Conservation (phyloP, 148 eudicot genomes). For the Fagopyrum tataricum region DNA sequence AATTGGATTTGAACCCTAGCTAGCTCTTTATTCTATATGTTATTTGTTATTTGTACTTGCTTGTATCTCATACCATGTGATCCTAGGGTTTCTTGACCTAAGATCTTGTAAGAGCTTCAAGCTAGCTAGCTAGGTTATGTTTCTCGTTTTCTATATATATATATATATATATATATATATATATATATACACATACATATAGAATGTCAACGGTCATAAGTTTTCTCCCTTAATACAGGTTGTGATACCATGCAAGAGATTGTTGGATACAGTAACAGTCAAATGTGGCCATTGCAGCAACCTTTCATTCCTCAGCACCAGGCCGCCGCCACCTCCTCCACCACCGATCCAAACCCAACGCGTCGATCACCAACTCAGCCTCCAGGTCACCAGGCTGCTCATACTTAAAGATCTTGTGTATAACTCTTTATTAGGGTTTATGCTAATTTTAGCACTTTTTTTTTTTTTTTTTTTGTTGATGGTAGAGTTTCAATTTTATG, state of each 20-base stretch:
- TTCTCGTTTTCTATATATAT: not conserved
- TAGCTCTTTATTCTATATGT: not conserved
- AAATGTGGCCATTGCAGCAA: slow-evolving; percentile 97
- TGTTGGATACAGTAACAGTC: slow-evolving; percentile 92
- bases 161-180: not conserved
- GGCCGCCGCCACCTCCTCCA: slow-evolving; percentile 27
- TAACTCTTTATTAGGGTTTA: not conserved
- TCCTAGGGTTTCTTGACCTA: slow-evolving; percentile 7
- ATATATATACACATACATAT: not conserved
- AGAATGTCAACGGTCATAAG: not conserved
- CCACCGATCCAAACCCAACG: not conserved
- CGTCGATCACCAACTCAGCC: slow-evolving; percentile 35
- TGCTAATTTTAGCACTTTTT: not conserved
- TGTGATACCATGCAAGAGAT: slow-evolving; percentile 81
- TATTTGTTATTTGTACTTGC: not conserved
- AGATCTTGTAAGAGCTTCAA: not conserved
- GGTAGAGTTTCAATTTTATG: slow-evolving; percentile 33
- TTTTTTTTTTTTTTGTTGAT: not conserved
- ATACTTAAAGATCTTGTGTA: no score
- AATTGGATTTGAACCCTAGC: slow-evolving; percentile 8
- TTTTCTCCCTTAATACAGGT: slow-evolving; percentile 32
- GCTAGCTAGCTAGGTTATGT: not conserved
- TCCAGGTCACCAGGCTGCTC: slow-evolving; percentile 30
- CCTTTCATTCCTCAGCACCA: slow-evolving; percentile 72
- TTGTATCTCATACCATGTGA: not conserved